Base-by-base conservation (phyloP, 2,329 filamentous ascomycete species). In the Beauveria varroae region DNA sequence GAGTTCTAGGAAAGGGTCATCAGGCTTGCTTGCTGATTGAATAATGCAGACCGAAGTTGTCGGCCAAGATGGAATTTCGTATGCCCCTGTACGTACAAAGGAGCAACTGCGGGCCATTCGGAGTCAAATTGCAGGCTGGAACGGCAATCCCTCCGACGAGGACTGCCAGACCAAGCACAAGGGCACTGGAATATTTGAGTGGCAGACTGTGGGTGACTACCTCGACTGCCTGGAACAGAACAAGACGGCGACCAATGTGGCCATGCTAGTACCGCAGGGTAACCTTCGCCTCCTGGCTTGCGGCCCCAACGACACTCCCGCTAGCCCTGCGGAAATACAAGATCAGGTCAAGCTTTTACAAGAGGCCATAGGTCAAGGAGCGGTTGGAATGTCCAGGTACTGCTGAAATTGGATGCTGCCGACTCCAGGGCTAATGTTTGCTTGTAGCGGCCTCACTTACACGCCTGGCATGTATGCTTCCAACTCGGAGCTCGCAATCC, bases 391-490 rank as follows among this genome's bases (percentile, higher is more conserved):
- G 66, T 68, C 67, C 0, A 68, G 66, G 66, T 67, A 43, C 20
- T 37, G 51, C 1, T 20, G 3, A 4, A 3, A 16, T 18, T 14
- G 6, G 1, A 24, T 22, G n/a, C 8, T 22, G 5, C 9, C 22
- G 9, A 10, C 18, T 3, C 6, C 10, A 7, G 3, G 8, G 10
- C 28, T 41, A 12, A 34, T 40, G 6, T 37, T 16, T 30, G 18
- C 24, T 30, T 26, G 18, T 30, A 68, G 67, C 40, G 67, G 67
- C 34, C 60, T 68, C 24, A 68, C 67, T 14, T 68, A 68, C 12
- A 68, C 67, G 5, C 67, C 67, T 9, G 67, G 67, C 58, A 68
- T 68, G 67, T 68, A 68, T 46, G 67, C 67, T n/a, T 68, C 67
- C 18, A 68, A 63, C 4, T 67, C 66, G 3, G 67, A 68, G 51